Base-by-base conservation (phyloP, 163 green algal genomes). In the Prototheca stagnorum region DNA sequence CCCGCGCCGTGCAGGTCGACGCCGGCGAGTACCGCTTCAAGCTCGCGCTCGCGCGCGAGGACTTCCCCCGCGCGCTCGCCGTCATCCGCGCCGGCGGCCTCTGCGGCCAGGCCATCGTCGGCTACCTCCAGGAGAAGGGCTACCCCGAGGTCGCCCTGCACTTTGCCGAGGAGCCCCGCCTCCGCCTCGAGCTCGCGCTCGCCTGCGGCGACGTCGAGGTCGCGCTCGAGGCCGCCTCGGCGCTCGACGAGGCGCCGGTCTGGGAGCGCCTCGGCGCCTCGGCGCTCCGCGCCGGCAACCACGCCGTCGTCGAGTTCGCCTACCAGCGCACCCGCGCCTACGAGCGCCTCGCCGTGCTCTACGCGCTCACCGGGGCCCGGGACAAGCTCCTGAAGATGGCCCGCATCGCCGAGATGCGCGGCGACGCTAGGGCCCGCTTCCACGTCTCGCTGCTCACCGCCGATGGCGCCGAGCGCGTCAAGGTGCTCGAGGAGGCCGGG, bases 291-390 rank as follows among this genome's bases (percentile, higher is more conserved):
- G 86, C 96, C 73, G 55, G 90, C 56, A 97, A 99, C 77, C 74
- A 90, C 66, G 73, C 93, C 67, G 95, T 97, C 23, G 90, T 95
- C 44, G 90, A 99, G 76, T 97, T 88, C 65, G 78, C 69, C 41
- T 99, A 96, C 70, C 89, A 99, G 74, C 93, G 94, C 67, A 97
- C 84, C 35, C 96, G 97, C 70, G 82, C 78, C 62, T 97, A 86
- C 59, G 89, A 98, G 61, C 84, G 90, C 41, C 82, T 99, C 19
- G 82, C 74, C 15, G 97, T 99, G 77, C 72, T 99, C 53, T 99
- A 99, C 72, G 82, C 96, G 54, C 90, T 96, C 67, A 95, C 86
- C 3, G 88, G 84, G 39, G 82, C 84, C 53, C 54, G 77, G 19
- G 90, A 97, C 46, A 93, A 93, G 64, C 78, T 99, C 59, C 54